Evolutionary conservation across 139 green algal genomes (phyloP).

Genomic region (Chlamydomonas sp.): DNA sequence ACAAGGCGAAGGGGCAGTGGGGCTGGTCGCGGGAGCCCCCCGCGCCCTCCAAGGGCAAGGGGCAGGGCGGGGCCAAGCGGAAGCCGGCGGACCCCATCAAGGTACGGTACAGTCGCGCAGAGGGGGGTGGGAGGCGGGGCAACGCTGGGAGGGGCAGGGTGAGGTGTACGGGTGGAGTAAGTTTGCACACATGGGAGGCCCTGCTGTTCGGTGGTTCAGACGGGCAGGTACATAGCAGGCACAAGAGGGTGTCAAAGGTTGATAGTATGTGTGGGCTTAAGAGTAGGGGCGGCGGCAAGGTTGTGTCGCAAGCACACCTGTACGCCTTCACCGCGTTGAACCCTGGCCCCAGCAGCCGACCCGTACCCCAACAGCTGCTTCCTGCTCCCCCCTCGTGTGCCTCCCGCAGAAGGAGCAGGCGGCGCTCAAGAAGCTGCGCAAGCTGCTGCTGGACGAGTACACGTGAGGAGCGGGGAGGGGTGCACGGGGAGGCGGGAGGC

Average conservation of each 20-base stretch:
- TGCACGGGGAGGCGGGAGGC: background rate
- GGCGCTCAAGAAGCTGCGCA: slow-evolving; percentile 25
- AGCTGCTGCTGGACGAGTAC: slow-evolving; percentile 15
- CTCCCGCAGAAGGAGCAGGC: slow-evolving; percentile 1
- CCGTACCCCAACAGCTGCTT: background rate
- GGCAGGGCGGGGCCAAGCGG: background rate
- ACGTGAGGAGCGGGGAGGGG: slow-evolving; percentile 4
- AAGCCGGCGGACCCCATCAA: slow-evolving; percentile 43
- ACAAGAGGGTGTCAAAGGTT: too few species aligned
- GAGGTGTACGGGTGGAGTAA: too few species aligned
- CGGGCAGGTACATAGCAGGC: too few species aligned
- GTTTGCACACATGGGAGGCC: too few species aligned
- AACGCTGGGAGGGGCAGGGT: too few species aligned
- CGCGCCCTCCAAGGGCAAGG: slow-evolving; percentile 42
- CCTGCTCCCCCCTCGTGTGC: background rate
- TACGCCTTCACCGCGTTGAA: too few species aligned
- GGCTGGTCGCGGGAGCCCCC: slow-evolving; percentile 74
- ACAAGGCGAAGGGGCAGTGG: slow-evolving; percentile 67
- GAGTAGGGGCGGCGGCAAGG: too few species aligned
- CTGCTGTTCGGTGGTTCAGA: too few species aligned
- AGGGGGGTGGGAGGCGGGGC: too few species aligned
- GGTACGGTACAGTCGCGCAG: background rate
- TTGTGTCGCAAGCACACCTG: too few species aligned
- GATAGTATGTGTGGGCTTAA: too few species aligned
- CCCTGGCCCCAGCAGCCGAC: too few species aligned